Evolutionary conservation across 2,329 filamentous ascomycete genomes (phyloP), one percentile per base, ranked within the genome.

Genomic region (Aspergillus cejpii): DNA sequence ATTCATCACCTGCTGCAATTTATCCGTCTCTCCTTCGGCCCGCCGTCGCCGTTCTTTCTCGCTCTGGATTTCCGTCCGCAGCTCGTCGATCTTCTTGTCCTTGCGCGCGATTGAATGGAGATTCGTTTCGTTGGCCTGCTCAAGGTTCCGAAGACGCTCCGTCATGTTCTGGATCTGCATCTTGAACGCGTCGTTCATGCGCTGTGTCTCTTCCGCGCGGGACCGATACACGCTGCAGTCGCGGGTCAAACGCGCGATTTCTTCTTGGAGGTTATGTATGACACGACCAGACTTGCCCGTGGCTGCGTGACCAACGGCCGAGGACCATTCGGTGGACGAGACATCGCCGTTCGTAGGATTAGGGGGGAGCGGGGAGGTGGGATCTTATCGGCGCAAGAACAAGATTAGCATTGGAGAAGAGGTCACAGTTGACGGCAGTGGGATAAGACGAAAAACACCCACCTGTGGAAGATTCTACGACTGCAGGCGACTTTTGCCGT

Each of bases 221-320:
- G 65, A 70, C 47, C 66, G 68, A 45, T 70, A 66, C 17, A 74
- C 54, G 39, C 64, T 67, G 49, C 67, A 70, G 48, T 75, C 72
- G 14, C 72, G 66, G 8, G 68, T 72, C 31, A 74, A 52, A 19
- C 71, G 70, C 21, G 73, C 72, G 47, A 74, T 74, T 37, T 75
- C 72, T 50, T 71, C 71, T 55, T 74, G 72, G 26, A 75, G 57
- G 44, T 71, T 70, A 48, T 75, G 72, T 42, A 75, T 75, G 15
- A 75, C 72, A 27, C 72, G 68, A 21, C 72, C 71, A 2, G 72
- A 74, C 55, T 75, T 75, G 29, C 72, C 72, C 6, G 68, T 71
- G 19, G 69, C 67, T 27, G 72, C 72, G 48, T 74, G 71, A 10
- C 72, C 72, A 21, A 75, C 70, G 2, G 72, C 72, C 1, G 72